These are phyloP conservation scores for Blastomyces percursus DNA, from an alignment of 2,329 filamentous ascomycete species.

Conservation along the genomic window DNA sequence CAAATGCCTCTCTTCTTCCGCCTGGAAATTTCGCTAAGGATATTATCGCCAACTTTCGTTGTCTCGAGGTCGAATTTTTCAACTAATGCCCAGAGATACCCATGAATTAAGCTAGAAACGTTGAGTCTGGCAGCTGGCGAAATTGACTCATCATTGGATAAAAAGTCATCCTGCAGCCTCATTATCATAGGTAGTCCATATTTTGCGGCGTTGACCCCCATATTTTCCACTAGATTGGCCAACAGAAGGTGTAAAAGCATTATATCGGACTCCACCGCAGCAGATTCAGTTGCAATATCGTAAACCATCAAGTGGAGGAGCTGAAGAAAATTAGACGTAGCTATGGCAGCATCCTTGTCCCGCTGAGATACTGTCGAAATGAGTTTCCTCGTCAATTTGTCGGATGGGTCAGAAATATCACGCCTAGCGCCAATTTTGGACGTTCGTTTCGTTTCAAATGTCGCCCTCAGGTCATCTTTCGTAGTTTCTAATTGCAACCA, in stretches of 20 bases:
- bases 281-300: constrained; percentile 67
- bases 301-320: constrained; percentile 81
- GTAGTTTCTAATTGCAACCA: constrained; percentile 79
- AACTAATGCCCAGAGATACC: constrained; percentile 72
- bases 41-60: constrained; percentile 55
- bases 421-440: constrained; percentile 35
- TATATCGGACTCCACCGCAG: constrained; percentile 63
- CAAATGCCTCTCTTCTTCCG: constrained; percentile 66
- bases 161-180: constrained; percentile 72
- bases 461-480: constrained; percentile 51
- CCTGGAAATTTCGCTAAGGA: constrained; percentile 65
- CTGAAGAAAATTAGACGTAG: constrained; percentile 61
- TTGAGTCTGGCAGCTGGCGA: constrained; percentile 60
- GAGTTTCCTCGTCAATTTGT: constrained; percentile 47
- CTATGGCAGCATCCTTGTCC: constrained; percentile 44
- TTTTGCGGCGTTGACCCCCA: constrained; percentile 72
- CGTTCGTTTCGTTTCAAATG: constrained; percentile 45
- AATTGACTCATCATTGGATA: constrained; percentile 20
- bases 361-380: constrained; percentile 56
- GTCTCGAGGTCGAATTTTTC: constrained; percentile 68
- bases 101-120: constrained; percentile 73
- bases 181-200: constrained; percentile 82
- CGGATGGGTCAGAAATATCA: constrained; percentile 28
- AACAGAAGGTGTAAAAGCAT: constrained; percentile 67
- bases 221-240: constrained; percentile 57